Percentiles rank a stretch among this genome's conserved stretches.
Conservation (phyloP, 768 basidiomycete species). For the Ramaria rubella region DNA sequence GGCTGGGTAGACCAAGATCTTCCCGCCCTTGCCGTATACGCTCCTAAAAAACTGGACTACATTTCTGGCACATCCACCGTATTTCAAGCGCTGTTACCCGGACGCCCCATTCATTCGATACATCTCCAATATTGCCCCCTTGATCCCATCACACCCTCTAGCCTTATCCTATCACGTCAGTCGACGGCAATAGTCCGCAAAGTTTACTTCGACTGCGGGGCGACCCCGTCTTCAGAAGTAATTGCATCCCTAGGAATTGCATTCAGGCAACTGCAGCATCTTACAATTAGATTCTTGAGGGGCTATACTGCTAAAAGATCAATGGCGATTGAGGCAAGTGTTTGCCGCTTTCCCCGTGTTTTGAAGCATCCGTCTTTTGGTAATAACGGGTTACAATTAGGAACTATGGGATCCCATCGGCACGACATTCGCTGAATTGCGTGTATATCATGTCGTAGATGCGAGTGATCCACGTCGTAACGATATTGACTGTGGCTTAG, state of each 20-base stretch:
- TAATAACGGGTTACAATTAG: background rate
- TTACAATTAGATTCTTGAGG: background rate
- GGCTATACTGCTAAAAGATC: background rate
- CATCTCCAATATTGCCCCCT: background rate
- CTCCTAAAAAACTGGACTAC: background rate
- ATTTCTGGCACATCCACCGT: background rate
- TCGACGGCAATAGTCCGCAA: background rate
- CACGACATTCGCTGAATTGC: background rate
- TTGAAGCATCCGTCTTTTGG: background rate
- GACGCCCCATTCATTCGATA: background rate
- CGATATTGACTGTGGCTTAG: background rate
- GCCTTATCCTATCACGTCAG: background rate
- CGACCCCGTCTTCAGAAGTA: background rate
- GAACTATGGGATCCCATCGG: background rate
- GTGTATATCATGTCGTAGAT: constrained; percentile 3
- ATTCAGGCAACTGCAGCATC: background rate
- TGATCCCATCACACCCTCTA: background rate
- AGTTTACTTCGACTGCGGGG: background rate
- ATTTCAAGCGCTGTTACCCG: background rate
- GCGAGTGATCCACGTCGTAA: background rate
- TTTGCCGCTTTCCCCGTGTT: background rate
- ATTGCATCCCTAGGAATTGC: background rate
- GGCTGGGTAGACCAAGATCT: background rate
- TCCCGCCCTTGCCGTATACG: background rate
- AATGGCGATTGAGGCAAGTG: background rate